Evolutionary conservation across 257 asterid genomes (phyloP).

Genomic region (Jaltomata sinuosa): DNA sequence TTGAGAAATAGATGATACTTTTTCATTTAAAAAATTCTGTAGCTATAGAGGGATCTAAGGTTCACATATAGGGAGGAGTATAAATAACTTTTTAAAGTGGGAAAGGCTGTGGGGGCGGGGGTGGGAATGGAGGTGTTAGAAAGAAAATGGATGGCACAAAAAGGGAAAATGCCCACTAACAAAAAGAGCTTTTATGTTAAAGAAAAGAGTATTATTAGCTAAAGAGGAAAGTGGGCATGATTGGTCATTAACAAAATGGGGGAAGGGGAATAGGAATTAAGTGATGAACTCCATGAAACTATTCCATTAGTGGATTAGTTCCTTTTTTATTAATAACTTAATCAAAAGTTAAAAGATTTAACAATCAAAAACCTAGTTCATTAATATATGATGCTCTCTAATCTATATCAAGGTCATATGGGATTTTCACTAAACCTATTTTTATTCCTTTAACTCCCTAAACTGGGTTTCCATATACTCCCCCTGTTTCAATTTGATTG

Average conservation of each 20-base stretch:
- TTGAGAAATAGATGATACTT: background rate
- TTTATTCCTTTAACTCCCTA: background rate
- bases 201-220: slow-evolving; percentile 10
- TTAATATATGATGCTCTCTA: background rate
- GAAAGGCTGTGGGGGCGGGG: slow-evolving; percentile 6
- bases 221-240: slow-evolving; percentile 28
- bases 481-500: no score
- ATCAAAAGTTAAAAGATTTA: slow-evolving; percentile 8
- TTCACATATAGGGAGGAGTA: background rate
- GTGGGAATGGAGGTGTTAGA: background rate
- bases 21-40: background rate
- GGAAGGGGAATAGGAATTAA: background rate
- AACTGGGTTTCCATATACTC: background rate
- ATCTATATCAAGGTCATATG: no score
- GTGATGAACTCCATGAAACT: slow-evolving; percentile 25
- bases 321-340: slow-evolving; percentile 13
- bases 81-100: slow-evolving; percentile 32
- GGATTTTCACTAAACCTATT: background rate
- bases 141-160: slow-evolving; percentile 19
- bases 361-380: background rate
- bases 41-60: background rate
- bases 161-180: slow-evolving; percentile 74
- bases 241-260: slow-evolving; percentile 36
- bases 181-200: slow-evolving; percentile 17
- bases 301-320: slow-evolving; percentile 17